Base-by-base conservation (phyloP, 176 grass and related monocot genomes). In the Ampelocalamus luodianensis region DNA sequence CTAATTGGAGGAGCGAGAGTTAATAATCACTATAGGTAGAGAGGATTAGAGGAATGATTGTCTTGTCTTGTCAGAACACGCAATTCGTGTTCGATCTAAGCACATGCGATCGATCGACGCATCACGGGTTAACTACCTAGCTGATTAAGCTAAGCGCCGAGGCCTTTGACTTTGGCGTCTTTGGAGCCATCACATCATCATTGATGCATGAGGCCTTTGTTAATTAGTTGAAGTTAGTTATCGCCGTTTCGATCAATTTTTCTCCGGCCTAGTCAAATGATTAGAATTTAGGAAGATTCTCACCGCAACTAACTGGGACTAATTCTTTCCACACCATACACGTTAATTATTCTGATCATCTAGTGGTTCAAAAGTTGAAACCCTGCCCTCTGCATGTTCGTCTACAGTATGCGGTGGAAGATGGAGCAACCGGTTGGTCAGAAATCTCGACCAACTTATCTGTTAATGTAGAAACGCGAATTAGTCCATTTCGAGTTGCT, bases 381-480 rank as follows among this genome's bases (percentile, higher is more conserved):
- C 72, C 73, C 73, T 85, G 49, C 50, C 42, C 49, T 34, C 37
- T 32, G 61, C 85, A 82, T 76, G 78, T 87, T 87, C 85, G 1
- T 49, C 71, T 53, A 5, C 63, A 8, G 29, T 32, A 18, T 34
- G n/a, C 16, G 49, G 67, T 15, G 8, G 10, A 43, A 68, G 32
- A 40, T 54, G 38, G 32, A 55, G 22, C 13, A 27, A 27, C 48
- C 20, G 29, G 38, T 51, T 22, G 3, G 20, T 75, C 29, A 22
- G 27, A 67, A 51, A 51, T 27, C 59, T 27, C 23, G 59, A 26
- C 24, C 23, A 27, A 22, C 56, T 24, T 4, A 60, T 29, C 59
- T 63, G 23, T 63, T 63, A 29, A 6, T 6, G 60, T 63, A 5
- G 11, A 6, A 32, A 29, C 14, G 18, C 68, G 62, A n/a, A 23